Conservation (phyloP, 2,329 filamentous ascomycete species). For the Fusarium sp. region DNA sequence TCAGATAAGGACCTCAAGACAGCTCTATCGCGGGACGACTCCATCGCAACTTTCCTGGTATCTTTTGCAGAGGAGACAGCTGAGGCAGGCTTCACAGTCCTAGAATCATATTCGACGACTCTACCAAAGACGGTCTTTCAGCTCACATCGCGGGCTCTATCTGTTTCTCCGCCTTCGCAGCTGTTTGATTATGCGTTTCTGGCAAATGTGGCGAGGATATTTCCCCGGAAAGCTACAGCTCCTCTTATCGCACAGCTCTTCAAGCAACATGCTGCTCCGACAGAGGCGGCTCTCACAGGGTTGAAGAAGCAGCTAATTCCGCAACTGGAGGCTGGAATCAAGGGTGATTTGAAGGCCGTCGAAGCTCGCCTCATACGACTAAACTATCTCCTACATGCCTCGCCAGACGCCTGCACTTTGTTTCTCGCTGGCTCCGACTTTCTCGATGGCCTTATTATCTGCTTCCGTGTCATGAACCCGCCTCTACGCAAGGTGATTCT, state of each 20-base stretch:
- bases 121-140: slow-evolving; percentile 77
- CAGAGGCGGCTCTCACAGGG: slow-evolving; percentile 70
- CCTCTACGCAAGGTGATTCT: slow-evolving; percentile 77
- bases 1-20: slow-evolving; percentile 68
- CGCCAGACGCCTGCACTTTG: slow-evolving; percentile 69
- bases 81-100: slow-evolving; percentile 54
- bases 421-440: slow-evolving; percentile 91
- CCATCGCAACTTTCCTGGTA: slow-evolving; percentile 73
- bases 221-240: slow-evolving; percentile 73
- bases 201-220: slow-evolving; percentile 76
- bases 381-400: slow-evolving; percentile 75
- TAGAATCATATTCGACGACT: slow-evolving; percentile 55
- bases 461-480: slow-evolving; percentile 75
- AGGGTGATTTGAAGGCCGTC: slow-evolving; percentile 67
- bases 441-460: slow-evolving; percentile 79
- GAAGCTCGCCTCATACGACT: slow-evolving; percentile 70
- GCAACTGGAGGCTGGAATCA: slow-evolving; percentile 73
- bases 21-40: slow-evolving; percentile 68
- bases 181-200: slow-evolving; percentile 78
- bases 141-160: slow-evolving; percentile 71
- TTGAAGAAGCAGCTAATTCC: slow-evolving; percentile 75
- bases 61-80: slow-evolving; percentile 75
- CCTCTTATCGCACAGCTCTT: slow-evolving; percentile 67
- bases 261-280: slow-evolving; percentile 61
- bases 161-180: slow-evolving; percentile 56